A percentile compares a stretch with the other conserved stretches of the same genome.
These are phyloP conservation scores for Phytophthora macrochlamydospora DNA, from an alignment of 352 stramenopile species.

Conservation along the genomic window DNA sequence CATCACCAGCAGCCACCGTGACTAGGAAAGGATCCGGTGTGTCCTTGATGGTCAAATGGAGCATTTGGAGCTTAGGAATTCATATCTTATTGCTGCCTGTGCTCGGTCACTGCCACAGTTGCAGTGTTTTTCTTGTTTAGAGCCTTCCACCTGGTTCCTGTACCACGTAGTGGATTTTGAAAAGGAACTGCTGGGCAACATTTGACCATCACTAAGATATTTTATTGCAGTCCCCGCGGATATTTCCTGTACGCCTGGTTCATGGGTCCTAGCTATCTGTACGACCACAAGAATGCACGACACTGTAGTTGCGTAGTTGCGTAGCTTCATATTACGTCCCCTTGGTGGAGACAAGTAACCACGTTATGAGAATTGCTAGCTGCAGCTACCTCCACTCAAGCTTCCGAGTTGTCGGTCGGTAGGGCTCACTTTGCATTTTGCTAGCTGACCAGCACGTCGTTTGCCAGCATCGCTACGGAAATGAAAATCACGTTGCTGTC, in stretches of 20 bases:
- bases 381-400: background rate
- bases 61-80: background rate
- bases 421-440: slow-evolving; percentile 20
- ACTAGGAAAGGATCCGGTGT: slow-evolving; percentile 8
- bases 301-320: no score
- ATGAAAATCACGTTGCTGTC: no score
- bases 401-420: background rate
- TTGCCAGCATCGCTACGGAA: no score
- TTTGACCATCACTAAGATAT: background rate
- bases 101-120: background rate
- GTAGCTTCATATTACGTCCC: background rate
- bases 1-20: slow-evolving; percentile 68
- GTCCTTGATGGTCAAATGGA: no score
- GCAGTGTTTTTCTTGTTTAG: background rate
- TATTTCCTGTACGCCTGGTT: background rate
- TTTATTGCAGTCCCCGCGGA: background rate
- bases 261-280: background rate
- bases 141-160: no score
- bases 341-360: background rate
- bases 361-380: background rate
- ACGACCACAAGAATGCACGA: background rate
- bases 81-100: background rate
- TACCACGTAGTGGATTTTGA: no score
- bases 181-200: background rate
- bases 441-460: slow-evolving; percentile 3